Base-by-base conservation (phyloP, 2,329 filamentous ascomycete genomes). In the Plenodomus tracheiphilus region DNA sequence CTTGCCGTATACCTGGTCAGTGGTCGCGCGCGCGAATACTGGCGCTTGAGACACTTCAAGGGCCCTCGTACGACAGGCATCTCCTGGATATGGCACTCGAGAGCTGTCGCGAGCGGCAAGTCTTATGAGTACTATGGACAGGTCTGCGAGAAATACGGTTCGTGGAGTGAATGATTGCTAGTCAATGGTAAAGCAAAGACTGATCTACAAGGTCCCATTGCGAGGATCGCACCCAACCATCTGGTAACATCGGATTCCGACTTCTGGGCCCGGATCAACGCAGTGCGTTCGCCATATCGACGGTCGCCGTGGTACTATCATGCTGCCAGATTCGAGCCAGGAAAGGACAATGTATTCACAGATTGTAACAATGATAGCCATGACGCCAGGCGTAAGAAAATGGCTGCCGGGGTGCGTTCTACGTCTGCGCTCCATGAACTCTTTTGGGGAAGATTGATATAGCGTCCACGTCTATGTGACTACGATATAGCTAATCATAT, bases 271-370 rank as follows among this genome's bases (percentile, higher is more conserved):
- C 62, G 76, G 75, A 58, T 77, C 72, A 63, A 74, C 65, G 41
- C 59, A 2, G 70, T 72, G 8, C 61, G 73, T 3, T 71, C 72
- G 2, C 70, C 68, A 2, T 80, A 79, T 40, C 74, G 64, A 40
- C 69, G 74, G 28, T 57, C 64, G 13, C 54, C 59, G 4, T 72
- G 68, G 68, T 73, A 67, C 42, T 69, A 75, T 47, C 61, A 68
- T 37, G 76, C 74, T 4, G 72, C 79, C 47, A 74, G 77, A 13
- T 73, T 86, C 51, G 77, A 85, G 48, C 78, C 80, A 0, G 74
- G 78, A n/a, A 69, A 72, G 4, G 78, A 84, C 57, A 82, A 80
- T 46, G 70, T 84, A 28, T 82, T 85, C 49, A 78, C 74, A 2
- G 73, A 80, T 54, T 75, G 75, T 4, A 72, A 83, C 48, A 78